Conservation (phyloP, 768 basidiomycete species). For the Collybia mongolica region DNA sequence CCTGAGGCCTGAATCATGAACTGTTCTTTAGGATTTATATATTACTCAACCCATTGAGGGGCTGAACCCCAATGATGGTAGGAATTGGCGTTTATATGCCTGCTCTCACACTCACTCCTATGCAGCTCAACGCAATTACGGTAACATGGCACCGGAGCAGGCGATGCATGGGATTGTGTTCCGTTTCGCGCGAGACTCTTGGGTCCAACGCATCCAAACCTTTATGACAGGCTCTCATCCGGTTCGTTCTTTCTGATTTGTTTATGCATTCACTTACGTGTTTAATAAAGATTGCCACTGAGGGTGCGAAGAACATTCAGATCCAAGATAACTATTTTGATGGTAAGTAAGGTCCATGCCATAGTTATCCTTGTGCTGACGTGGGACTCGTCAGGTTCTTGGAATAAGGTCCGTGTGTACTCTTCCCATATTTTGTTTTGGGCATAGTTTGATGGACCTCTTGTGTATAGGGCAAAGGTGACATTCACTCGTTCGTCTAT, state of each 20-base stretch:
- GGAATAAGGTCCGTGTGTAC: constrained; percentile 9
- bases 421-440: background rate
- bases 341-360: background rate
- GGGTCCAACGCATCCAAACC: constrained; percentile 9
- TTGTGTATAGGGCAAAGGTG: constrained; percentile 3
- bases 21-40: constrained; percentile 10
- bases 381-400: constrained; percentile 1
- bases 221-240: constrained; percentile 10
- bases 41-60: constrained; percentile 5
- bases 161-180: constrained; percentile 9
- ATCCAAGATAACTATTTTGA: constrained; percentile 15
- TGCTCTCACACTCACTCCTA: background rate
- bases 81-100: background rate
- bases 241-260: too few relatives aligned
- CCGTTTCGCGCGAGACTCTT: constrained; percentile 8
- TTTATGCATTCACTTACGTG: too few relatives aligned
- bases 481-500: too few relatives aligned
- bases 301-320: constrained; percentile 11
- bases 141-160: constrained; percentile 5
- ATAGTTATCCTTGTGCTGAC: background rate
- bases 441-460: background rate
- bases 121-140: constrained; percentile 3
- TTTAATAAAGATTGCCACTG: constrained; percentile 4
- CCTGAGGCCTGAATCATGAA: too few relatives aligned
- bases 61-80: constrained; percentile 3